Evolutionary conservation across 2,329 filamentous ascomycete genomes (phyloP).

Genomic region (Alternaria tenuissima): DNA sequence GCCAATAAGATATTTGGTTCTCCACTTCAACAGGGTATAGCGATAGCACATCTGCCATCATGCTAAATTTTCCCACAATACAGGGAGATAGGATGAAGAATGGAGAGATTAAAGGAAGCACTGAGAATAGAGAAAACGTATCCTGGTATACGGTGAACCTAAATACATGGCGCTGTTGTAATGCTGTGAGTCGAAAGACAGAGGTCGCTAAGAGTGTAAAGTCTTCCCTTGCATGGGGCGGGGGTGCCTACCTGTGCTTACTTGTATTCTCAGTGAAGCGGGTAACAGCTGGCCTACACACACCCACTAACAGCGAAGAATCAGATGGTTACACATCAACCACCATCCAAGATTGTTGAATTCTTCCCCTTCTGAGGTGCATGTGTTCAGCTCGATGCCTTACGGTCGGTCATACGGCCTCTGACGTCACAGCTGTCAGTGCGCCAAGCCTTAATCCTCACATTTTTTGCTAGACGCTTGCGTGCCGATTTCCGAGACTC

Average conservation of each 20-base stretch:
- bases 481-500: constrained; percentile 12
- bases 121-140: background rate
- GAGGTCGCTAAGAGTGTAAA: background rate
- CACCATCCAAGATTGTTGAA: background rate
- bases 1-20: background rate
- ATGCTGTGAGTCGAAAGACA: background rate
- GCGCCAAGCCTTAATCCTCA: background rate
- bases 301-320: background rate
- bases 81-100: background rate
- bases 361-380: background rate
- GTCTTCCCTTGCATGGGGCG: background rate
- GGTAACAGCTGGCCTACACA: background rate
- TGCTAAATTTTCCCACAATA: background rate
- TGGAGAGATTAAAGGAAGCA: background rate
- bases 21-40: background rate
- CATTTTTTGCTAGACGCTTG: background rate
- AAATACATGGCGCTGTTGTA: background rate
- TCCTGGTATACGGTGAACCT: background rate
- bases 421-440: constrained; percentile 8
- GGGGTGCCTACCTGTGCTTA: background rate
- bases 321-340: background rate
- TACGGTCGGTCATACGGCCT: background rate
- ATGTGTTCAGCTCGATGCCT: background rate
- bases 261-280: background rate
- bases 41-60: background rate